phyloP scores from a whole-genome alignment of 768 basidiomycete genomes.

The Nidularia pulvinata region DNA sequence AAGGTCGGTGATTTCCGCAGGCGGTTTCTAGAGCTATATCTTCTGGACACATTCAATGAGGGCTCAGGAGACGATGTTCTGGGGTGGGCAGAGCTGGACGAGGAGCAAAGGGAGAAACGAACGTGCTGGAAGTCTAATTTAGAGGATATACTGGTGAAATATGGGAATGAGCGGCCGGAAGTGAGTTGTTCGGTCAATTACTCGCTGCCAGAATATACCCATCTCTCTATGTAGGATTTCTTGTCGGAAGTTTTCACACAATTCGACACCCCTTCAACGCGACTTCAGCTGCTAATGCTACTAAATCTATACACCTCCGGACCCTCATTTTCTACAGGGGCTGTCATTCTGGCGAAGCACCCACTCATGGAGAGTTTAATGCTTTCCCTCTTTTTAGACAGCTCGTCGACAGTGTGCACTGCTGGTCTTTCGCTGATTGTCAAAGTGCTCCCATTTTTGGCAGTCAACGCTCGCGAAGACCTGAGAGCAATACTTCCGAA shows the following conservation, averaged over 20 bases:
- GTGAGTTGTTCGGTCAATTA: conserved; percentile 39
- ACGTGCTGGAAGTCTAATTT: conserved; percentile 77
- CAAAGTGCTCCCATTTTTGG: conserved; percentile 75
- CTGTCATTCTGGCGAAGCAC: conserved; percentile 54
- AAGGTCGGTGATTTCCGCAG: conserved; percentile 68
- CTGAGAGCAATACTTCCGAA: conserved; percentile 64
- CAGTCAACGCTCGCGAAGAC: conserved; percentile 55
- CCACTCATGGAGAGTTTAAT: conserved; percentile 66
- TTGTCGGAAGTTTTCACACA: conserved; percentile 65
- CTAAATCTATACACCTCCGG: conserved; percentile 63
- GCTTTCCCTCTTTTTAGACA: conserved; percentile 70
- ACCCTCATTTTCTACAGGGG: conserved; percentile 46
- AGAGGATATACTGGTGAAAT: conserved; percentile 71
- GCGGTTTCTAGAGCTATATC: conserved; percentile 71
- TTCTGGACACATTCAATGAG: conserved; percentile 78
- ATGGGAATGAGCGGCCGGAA: conserved; percentile 61
- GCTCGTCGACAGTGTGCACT: conserved; percentile 69
- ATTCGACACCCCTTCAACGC: conserved; percentile 57
- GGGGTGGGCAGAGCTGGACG: conserved; percentile 71
- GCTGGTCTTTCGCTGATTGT: conserved; percentile 63
- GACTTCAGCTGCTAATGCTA: conserved; percentile 71
- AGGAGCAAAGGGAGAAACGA: conserved; percentile 57
- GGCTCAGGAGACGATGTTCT: conserved; percentile 71
- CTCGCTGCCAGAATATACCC: background rate
- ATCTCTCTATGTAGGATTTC: conserved; percentile 53